Conservation (phyloP, 1,284 basidiomycete genomes). For the Tilletia setariae region DNA sequence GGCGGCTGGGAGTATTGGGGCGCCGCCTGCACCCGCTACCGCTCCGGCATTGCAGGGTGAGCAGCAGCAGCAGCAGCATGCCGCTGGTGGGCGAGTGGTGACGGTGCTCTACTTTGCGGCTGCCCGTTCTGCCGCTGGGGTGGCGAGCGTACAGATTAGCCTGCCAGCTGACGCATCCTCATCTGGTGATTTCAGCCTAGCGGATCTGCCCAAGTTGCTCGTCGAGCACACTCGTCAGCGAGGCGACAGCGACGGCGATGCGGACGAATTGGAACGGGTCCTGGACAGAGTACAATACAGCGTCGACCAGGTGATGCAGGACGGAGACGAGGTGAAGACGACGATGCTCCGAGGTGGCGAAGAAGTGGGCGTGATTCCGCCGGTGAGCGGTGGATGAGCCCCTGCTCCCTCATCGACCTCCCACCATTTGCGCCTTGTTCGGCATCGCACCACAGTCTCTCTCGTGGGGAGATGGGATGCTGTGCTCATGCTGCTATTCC, state of each 20-base stretch:
- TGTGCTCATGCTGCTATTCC: too few relatives aligned
- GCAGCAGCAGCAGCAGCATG: conserved; percentile 3
- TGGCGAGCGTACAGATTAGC: conserved; percentile 13
- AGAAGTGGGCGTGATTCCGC: conserved; percentile 74
- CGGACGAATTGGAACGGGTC: conserved; percentile 13
- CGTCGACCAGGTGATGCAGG: conserved; percentile 73
- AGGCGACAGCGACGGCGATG: background rate
- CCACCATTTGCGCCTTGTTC: too few relatives aligned
- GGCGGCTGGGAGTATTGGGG: too few relatives aligned
- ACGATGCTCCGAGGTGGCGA: conserved; percentile 65
- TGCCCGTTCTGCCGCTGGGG: conserved; percentile 13
- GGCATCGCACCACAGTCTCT: too few relatives aligned
- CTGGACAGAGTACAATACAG: conserved; percentile 61
- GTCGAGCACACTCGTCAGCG: conserved; percentile 47
- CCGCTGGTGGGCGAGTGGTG: background rate
- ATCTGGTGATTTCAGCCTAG: conserved; percentile 57
- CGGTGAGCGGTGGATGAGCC: conserved; percentile 65
- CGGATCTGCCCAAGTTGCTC: conserved; percentile 61
- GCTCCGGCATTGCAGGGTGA: conserved; percentile 13
- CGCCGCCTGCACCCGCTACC: background rate
- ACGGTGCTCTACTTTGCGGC: conserved; percentile 18
- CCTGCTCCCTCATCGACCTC: too few relatives aligned
- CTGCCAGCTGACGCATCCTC: background rate
- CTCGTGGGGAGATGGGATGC: too few relatives aligned
- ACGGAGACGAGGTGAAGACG: conserved; percentile 57